Evolutionary conservation across 2,329 filamentous ascomycete species (phyloP).

Genomic region (Aurifilum marmelostoma): DNA sequence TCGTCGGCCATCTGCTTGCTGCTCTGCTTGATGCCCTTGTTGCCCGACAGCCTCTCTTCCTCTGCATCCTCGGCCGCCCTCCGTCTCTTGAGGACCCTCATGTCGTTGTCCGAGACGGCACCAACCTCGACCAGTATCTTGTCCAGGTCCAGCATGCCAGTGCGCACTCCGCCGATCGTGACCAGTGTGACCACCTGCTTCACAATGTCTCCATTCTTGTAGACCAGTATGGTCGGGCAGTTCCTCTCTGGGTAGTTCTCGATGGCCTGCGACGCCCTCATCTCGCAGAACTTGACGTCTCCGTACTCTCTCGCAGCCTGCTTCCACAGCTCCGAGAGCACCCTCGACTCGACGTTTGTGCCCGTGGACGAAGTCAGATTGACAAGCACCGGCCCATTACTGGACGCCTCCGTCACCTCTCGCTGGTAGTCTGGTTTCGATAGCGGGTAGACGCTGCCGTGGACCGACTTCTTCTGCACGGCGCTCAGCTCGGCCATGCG

Average conservation of each 20-base stretch:
- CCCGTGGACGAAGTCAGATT: slow-evolving; percentile 75
- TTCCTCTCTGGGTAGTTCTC: slow-evolving; percentile 95
- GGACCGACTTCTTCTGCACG: slow-evolving; percentile 75
- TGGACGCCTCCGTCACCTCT: slow-evolving; percentile 90
- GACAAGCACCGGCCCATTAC: slow-evolving; percentile 70
- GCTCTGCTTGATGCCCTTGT: slow-evolving; percentile 53
- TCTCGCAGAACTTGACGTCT: slow-evolving; percentile 97
- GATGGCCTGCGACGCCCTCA: slow-evolving; percentile 88
- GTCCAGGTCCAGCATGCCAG: slow-evolving; percentile 76
- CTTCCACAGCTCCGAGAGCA: slow-evolving; percentile 84
- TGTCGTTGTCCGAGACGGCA: slow-evolving; percentile 76
- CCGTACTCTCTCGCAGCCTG: slow-evolving; percentile 83
- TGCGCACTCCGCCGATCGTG: slow-evolving; percentile 74
- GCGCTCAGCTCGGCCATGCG: slow-evolving; percentile 80
- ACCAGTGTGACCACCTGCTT: slow-evolving; percentile 89
- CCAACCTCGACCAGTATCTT: slow-evolving; percentile 80
- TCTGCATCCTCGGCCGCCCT: slow-evolving; percentile 63
- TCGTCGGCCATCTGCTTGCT: slow-evolving; percentile 41
- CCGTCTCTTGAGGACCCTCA: slow-evolving; percentile 69
- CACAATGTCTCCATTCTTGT: slow-evolving; percentile 89
- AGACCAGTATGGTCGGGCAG: slow-evolving; percentile 90
- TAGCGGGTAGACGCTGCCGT: slow-evolving; percentile 90
- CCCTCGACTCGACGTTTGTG: slow-evolving; percentile 81
- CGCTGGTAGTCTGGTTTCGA: slow-evolving; percentile 92
- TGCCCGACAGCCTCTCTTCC: slow-evolving; percentile 55